Conservation (phyloP, 1,284 basidiomycete species). For the Ceratobasidium sp. region DNA sequence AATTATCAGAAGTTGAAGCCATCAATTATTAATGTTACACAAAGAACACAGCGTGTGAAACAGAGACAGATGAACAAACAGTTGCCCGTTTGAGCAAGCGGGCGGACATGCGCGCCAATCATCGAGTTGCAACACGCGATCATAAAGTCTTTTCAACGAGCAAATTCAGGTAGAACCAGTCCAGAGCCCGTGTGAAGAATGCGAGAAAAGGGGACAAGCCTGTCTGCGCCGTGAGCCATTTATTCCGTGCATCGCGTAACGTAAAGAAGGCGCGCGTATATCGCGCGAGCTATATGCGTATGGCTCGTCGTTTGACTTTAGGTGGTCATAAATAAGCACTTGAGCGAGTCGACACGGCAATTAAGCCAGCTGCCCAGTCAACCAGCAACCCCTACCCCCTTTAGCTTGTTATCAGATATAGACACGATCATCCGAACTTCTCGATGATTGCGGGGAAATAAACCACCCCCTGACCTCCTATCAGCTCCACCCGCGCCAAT, state of each 20-base stretch:
- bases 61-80: neutral
- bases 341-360: neutral
- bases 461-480: slow-evolving; percentile 34
- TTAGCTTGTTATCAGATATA: neutral
- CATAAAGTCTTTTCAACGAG: neutral
- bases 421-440: neutral
- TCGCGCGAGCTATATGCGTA: neutral
- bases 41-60: neutral
- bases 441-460: slow-evolving; percentile 5
- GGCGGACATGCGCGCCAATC: neutral
- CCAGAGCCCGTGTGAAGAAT: neutral
- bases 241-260: neutral
- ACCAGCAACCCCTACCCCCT: neutral
- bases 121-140: neutral
- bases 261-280: neutral
- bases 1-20: neutral
- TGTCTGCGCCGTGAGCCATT: neutral
- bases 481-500: slow-evolving; percentile 32
- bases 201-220: neutral
- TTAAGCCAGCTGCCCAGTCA: neutral
- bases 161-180: neutral
- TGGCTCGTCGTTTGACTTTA: neutral
- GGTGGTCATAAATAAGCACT: neutral
- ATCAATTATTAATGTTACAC: neutral
- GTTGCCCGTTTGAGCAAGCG: neutral